Evolutionary conservation across 106 monocot species (phyloP), one percentile per base, ranked within the genome.

Genomic region (Phalaenopsis equestris): DNA sequence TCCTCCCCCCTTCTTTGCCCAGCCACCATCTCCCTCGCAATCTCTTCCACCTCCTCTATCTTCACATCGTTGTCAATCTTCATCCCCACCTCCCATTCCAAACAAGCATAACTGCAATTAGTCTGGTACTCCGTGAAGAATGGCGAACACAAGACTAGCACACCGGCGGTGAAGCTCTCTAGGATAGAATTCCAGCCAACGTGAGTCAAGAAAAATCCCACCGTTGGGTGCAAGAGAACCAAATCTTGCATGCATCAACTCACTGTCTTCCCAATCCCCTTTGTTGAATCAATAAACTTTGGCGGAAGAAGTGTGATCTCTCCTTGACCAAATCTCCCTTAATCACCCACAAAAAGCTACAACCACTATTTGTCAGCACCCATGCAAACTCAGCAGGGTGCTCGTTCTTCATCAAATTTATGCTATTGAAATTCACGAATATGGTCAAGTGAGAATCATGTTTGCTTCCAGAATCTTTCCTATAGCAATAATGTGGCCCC

Each of bases 121-220:
- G 81, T 74, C n/a, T 17, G 37, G 24, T 81, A 74, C 55, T 81
- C 74, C 17, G 42, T 74, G 45, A 82, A 86, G 78, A 78, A 82
- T 4, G 86, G 86, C 86, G 82, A 86, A 7, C 82, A 82, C 1
- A 86, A 41, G 73, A 86, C 47, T 1, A 82, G 86, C 47, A 82
- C 82, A 6, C 82, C 86, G 8, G 11, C n/a, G 65, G 75, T 16
- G 0, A 86, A 41, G 55, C 78, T 81, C 61, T 85, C 85, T 39
- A 85, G 4, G 4, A 78, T 85, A 1, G 85, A 85, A 24, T 85
- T 81, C 85, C 85, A 85, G 5, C 81, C 85, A 12, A 58, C 48
- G 58, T 85, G 81, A 18, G 85, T 81, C 81, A 85, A 41, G 46
- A 85, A 85, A 8, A n/a, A 72, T 8, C 85, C 85, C 23, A 86